Base-by-base conservation (phyloP, 352 stramenopile genomes). In the Phytophthora nicotianae region DNA sequence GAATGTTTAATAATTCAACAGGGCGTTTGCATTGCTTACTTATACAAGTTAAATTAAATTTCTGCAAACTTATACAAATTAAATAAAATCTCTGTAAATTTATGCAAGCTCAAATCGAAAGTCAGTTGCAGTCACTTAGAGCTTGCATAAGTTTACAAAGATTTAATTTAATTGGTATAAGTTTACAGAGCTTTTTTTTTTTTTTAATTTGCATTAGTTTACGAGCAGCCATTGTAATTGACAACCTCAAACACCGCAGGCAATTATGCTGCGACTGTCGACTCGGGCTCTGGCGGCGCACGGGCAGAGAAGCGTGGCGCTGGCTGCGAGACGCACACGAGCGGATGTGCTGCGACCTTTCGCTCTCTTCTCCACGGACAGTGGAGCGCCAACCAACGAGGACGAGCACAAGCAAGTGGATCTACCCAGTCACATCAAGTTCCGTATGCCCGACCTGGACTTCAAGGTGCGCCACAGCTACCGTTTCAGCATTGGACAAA, bases 361-460 rank as follows among this genome's bases (percentile, higher is more conserved):
- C 1, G 40, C 19, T 17, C 23, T 17, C 14, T 65, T 76, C 27
- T 62, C 65, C 6, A 69, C 56, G 29, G 32, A 21, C 16, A 41
- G 16, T 2, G 42, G 21, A 6, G n/a, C 14, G 21, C 54, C 62
- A 8, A 38, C 23, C 11, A 48, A 13, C 20, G 50, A 58, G 26
- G 51, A 56, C 24, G 24, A 68, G 19, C 29, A 63, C n/a, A 29
- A 65, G 41, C 29, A 69, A 37, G 19, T 58, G 16, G 24, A 6
- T 37, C 72, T 95, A 41, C 87, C 87, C 11, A 57, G 65, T 46
- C 87, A 95, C 69, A 88, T 89, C 67, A 93, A 93, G 74, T 93
- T 95, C 72, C 85, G 87, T 63, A 92, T 95, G 82, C 81, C 86
- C 20, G 85, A 95, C 62, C 58, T 95, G 54, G 79, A 95, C 64